A percentile compares a stretch with the other conserved stretches of the same genome.
Conservation (phyloP, 345 rosid species). For the Punica granatum region DNA sequence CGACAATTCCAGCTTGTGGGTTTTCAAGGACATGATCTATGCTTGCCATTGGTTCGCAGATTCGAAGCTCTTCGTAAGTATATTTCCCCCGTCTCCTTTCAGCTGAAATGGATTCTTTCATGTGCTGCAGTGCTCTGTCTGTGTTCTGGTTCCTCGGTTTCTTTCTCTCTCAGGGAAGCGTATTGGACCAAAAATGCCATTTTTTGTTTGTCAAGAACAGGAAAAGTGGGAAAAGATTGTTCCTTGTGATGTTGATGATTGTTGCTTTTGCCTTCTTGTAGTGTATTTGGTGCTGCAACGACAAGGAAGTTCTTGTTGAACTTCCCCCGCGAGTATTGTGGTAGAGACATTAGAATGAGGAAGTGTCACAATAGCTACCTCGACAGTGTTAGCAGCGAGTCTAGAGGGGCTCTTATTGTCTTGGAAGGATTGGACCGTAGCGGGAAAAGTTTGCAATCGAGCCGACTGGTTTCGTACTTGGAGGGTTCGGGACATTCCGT, state of each 20-base stretch:
- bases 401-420: slow-evolving; percentile 82
- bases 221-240: no score
- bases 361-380: slow-evolving; percentile 13
- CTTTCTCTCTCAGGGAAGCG: no score
- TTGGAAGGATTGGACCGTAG: slow-evolving; percentile 89
- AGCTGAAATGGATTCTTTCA: no score
- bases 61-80: no score
- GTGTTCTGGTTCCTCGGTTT: no score
- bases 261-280: neutral
- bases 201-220: no score
- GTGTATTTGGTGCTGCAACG: neutral
- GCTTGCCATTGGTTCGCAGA: no score
- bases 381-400: slow-evolving; percentile 14
- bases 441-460: slow-evolving; percentile 71
- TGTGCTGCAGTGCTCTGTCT: no score
- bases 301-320: neutral
- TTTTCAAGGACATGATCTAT: no score
- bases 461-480: slow-evolving; percentile 54
- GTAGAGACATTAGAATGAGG: slow-evolving; percentile 37
- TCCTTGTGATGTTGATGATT: neutral
- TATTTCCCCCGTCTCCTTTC: no score
- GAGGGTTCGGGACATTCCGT: slow-evolving; percentile 53
- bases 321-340: slow-evolving; percentile 17
- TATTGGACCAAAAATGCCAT: no score
- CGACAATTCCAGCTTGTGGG: no score